A percentile compares a stretch with the other conserved stretches of the same genome.
Evolutionary conservation across 2,329 filamentous ascomycete species (phyloP).

Genomic region (Penicillium sp.): DNA sequence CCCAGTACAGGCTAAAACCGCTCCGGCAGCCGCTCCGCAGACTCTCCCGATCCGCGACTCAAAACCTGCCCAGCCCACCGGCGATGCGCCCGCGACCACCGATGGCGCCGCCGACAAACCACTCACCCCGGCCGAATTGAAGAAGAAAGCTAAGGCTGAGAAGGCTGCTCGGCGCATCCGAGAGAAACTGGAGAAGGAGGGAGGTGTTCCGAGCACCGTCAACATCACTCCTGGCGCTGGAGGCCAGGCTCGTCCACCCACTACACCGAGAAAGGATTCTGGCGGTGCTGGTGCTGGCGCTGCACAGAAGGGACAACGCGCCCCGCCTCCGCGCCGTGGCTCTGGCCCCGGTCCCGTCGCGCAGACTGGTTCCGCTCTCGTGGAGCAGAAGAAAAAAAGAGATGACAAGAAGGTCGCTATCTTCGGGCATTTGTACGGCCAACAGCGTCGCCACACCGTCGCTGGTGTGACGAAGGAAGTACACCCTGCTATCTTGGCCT

Average conservation of each 20-base stretch:
- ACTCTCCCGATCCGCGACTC: conserved; percentile 25
- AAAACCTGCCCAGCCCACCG: conserved; percentile 25
- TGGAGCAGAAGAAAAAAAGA: conserved; percentile 51
- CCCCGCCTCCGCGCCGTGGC: conserved; percentile 33
- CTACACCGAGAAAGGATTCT: conserved; percentile 33
- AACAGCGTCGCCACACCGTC: conserved; percentile 63
- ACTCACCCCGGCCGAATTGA: conserved; percentile 64
- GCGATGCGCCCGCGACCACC: conserved; percentile 22
- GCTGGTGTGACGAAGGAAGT: conserved; percentile 66
- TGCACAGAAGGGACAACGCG: conserved; percentile 33
- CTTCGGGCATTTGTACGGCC: conserved; percentile 81
- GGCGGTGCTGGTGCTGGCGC: conserved; percentile 23
- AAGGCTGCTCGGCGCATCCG: conserved; percentile 81
- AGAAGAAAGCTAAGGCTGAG: conserved; percentile 85
- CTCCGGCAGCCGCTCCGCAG: conserved; percentile 18
- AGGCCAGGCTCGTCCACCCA: conserved; percentile 25
- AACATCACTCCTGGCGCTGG: conserved; percentile 34
- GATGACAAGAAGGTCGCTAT: conserved; percentile 66
- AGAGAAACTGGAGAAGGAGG: conserved; percentile 56
- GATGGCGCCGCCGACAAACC: conserved; percentile 31
- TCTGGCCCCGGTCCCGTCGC: conserved; percentile 22
- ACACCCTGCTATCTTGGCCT: conserved; percentile 75
- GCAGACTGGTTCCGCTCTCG: conserved; percentile 36
- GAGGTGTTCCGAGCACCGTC: conserved; percentile 39
- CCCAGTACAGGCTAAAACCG: conserved; percentile 17